phyloP scores from a whole-genome alignment of 1,284 basidiomycete genomes.

The Pseudozyma sp. region DNA sequence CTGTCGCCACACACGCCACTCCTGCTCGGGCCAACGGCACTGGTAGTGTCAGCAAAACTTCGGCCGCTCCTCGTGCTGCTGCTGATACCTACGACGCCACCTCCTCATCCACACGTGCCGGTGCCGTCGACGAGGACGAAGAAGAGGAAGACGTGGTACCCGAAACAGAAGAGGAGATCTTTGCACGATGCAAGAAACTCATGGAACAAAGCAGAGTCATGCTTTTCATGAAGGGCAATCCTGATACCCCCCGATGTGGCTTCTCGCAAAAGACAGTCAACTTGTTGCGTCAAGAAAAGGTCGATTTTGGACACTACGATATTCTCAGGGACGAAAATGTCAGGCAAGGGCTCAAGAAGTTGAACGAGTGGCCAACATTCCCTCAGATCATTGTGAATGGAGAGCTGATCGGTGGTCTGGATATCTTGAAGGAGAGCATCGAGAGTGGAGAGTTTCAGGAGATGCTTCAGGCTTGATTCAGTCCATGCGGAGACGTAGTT shows the following conservation, averaged over 20 bases:
- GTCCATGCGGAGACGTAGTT: neutral
- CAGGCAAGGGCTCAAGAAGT: conserved; percentile 83
- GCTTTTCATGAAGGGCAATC: conserved; percentile 97
- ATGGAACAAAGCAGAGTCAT: conserved; percentile 80
- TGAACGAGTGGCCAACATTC: conserved; percentile 84
- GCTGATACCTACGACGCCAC: conserved; percentile 49
- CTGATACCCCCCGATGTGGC: conserved; percentile 79
- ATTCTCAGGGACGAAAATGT: conserved; percentile 80
- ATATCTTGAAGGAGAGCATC: conserved; percentile 70
- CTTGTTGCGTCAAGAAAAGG: conserved; percentile 75
- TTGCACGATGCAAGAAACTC: conserved; percentile 75
- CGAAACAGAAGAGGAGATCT: conserved; percentile 78
- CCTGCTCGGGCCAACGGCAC: conserved; percentile 67
- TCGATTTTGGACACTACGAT: conserved; percentile 80
- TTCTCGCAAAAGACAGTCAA: conserved; percentile 80
- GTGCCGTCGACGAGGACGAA: conserved; percentile 33
- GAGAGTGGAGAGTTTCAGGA: conserved; percentile 76
- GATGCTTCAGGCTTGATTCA: conserved; percentile 71
- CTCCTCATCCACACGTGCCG: conserved; percentile 31
- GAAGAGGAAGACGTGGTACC: conserved; percentile 51
- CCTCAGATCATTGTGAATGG: conserved; percentile 77
- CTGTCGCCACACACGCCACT: conserved; percentile 73
- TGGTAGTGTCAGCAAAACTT: conserved; percentile 57
- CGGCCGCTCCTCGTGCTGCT: conserved; percentile 55
- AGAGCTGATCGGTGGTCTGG: conserved; percentile 79